phyloP scores from a whole-genome alignment of 441 rosid species.

The California macrophylla region DNA sequence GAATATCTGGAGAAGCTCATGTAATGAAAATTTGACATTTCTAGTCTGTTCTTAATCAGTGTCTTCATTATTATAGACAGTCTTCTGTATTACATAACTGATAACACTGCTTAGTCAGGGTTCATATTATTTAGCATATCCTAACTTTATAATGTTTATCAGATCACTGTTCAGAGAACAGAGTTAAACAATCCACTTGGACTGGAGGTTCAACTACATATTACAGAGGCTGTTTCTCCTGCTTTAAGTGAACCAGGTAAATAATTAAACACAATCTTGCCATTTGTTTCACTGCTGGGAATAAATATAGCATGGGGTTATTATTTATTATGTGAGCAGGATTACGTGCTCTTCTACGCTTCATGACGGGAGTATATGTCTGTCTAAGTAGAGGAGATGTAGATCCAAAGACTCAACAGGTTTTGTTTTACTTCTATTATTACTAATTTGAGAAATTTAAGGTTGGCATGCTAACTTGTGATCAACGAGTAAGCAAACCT shows the following conservation, averaged over 20 bases:
- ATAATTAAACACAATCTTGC: constrained; percentile 12
- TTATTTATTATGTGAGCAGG: constrained; percentile 40
- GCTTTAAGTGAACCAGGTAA: constrained; percentile 97
- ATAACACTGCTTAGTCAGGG: not conserved
- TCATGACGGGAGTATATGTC: constrained; percentile 78
- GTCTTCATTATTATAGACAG: constrained; percentile 12
- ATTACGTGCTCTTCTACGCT: constrained; percentile 95
- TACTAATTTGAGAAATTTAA: constrained; percentile 1
- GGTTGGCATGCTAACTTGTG: constrained; percentile 2
- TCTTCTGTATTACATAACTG: not conserved
- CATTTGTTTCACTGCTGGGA: constrained; percentile 8
- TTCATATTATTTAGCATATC: constrained; percentile 4
- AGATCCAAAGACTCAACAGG: constrained; percentile 83
- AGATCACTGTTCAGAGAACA: constrained; percentile 96
- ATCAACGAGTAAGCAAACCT: not conserved
- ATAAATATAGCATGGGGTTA: constrained; percentile 7
- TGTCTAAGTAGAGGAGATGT: constrained; percentile 95
- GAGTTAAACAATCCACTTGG: constrained; percentile 85
- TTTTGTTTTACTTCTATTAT: constrained; percentile 20
- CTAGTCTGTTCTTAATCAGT: not conserved
- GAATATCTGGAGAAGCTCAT: constrained; percentile 92
- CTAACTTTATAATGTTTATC: constrained; percentile 29
- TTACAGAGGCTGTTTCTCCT: constrained; percentile 93
- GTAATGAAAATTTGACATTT: constrained; percentile 37
- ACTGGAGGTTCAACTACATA: constrained; percentile 91